phyloP scores from a whole-genome alignment of 768 basidiomycete genomes.

The Dendrothele bispora region DNA sequence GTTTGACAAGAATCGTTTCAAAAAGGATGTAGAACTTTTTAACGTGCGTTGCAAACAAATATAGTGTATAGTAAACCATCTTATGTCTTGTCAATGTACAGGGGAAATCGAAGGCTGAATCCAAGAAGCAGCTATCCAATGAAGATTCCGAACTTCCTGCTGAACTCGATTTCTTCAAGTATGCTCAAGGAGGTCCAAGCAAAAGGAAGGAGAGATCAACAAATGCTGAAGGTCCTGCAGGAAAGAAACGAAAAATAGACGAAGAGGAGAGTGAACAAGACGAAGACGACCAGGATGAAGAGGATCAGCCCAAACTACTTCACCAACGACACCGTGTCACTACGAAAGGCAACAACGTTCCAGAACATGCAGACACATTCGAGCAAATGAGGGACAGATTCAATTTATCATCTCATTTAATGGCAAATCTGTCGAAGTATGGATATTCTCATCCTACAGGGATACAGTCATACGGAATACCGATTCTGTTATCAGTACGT shows the following conservation, averaged over 20 bases:
- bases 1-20: conserved; percentile 79
- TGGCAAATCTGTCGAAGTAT: conserved; percentile 61
- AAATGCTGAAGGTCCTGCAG: conserved; percentile 4
- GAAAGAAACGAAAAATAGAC: conserved; percentile 13
- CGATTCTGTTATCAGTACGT: conserved; percentile 76
- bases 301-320: conserved; percentile 23
- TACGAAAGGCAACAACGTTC: conserved; percentile 72
- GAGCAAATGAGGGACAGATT: conserved; percentile 58
- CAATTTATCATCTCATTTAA: conserved; percentile 54
- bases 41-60: conserved; percentile 47
- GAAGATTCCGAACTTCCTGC: conserved; percentile 59
- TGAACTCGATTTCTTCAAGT: conserved; percentile 93
- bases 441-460: conserved; percentile 73
- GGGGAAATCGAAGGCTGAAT: conserved; percentile 17
- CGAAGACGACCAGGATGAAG: conserved; percentile 16
- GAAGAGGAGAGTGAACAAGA: conserved; percentile 13
- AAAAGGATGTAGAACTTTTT: conserved; percentile 71
- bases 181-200: conserved; percentile 54
- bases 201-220: conserved; percentile 54
- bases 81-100: conserved; percentile 6
- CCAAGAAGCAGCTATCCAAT: conserved; percentile 17
- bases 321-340: conserved; percentile 67
- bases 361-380: conserved; percentile 58
- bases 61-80: conserved; percentile 3
- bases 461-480: conserved; percentile 78